Evolutionary conservation across 495 filamentous ascomycete species (phyloP).

Genomic region (Penicillium parvum): DNA sequence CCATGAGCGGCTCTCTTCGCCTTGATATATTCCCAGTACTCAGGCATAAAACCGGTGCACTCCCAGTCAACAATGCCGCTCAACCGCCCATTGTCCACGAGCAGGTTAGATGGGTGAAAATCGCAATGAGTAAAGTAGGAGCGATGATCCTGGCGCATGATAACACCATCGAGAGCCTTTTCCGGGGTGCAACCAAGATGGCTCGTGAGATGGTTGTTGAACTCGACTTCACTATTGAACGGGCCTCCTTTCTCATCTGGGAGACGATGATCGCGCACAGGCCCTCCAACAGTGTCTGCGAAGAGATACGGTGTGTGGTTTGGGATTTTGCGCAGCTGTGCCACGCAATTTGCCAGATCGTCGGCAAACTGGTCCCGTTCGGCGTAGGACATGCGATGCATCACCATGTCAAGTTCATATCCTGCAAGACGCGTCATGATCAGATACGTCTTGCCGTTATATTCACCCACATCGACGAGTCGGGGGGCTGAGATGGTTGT

Average conservation of each 20-base stretch:
- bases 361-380: conserved; percentile 16
- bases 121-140: no score
- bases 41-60: no score
- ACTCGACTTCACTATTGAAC: conserved; percentile 19
- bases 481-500: conserved; percentile 20
- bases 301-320: conserved; percentile 18
- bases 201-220: conserved; percentile 14
- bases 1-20: no score
- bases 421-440: conserved; percentile 17
- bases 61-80: no score
- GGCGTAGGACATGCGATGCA: conserved; percentile 16
- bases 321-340: conserved; percentile 19
- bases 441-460: conserved; percentile 4
- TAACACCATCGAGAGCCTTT: no score
- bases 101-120: no score
- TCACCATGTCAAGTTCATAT: background rate
- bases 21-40: no score
- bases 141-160: background rate
- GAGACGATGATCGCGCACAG: conserved; percentile 18
- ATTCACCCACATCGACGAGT: conserved; percentile 5
- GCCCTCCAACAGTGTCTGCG: conserved; percentile 13
- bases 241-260: conserved; percentile 10
- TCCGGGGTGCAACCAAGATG: background rate
- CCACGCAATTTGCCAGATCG: conserved; percentile 8
- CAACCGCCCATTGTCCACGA: no score